Percentiles rank a stretch among this genome's conserved stretches.
Evolutionary conservation across 2,329 filamentous ascomycete species (phyloP).

Genomic region (Aspergillus sclerotialis): DNA sequence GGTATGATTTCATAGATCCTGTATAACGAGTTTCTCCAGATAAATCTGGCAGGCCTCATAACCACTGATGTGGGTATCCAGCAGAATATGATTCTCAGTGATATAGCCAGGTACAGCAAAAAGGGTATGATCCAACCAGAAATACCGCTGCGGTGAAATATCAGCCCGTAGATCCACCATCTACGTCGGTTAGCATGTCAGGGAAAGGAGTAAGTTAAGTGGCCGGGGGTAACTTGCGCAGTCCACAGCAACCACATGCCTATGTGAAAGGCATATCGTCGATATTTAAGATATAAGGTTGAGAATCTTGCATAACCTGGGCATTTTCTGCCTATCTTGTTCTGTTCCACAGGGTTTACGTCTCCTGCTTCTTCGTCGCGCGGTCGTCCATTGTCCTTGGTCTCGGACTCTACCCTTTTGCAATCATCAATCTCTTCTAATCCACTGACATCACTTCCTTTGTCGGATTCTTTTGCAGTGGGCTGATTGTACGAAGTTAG

Average conservation of each 20-base stretch:
- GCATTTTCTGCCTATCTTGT: too few species aligned
- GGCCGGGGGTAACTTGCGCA: conserved; percentile 36
- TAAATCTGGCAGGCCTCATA: conserved; percentile 57
- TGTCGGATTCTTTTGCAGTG: too few species aligned
- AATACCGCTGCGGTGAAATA: conserved; percentile 65
- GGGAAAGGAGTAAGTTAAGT: conserved; percentile 2
- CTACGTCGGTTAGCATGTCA: too few species aligned
- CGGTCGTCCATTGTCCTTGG: too few species aligned
- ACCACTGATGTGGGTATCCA: conserved; percentile 63
- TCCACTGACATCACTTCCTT: too few species aligned
- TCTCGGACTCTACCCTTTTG: too few species aligned
- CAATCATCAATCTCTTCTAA: too few species aligned
- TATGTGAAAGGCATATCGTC: conserved; percentile 37
- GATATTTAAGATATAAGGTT: conserved; percentile 20
- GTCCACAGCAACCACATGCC: conserved; percentile 46
- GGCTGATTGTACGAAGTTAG: too few species aligned
- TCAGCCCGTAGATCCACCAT: conserved; percentile 72
- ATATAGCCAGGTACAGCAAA: conserved; percentile 69
- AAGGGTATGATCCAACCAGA: conserved; percentile 80
- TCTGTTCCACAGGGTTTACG: too few species aligned
- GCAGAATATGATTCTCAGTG: conserved; percentile 66
- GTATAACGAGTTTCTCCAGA: conserved; percentile 61
- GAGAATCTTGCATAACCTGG: too few species aligned
- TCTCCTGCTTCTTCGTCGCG: too few species aligned
- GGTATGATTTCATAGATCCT: conserved; percentile 58